Percentiles rank a stretch among this genome's conserved stretches.
Conservation (phyloP, 2,329 filamentous ascomycete genomes). For the Grosmannia penicillata region DNA sequence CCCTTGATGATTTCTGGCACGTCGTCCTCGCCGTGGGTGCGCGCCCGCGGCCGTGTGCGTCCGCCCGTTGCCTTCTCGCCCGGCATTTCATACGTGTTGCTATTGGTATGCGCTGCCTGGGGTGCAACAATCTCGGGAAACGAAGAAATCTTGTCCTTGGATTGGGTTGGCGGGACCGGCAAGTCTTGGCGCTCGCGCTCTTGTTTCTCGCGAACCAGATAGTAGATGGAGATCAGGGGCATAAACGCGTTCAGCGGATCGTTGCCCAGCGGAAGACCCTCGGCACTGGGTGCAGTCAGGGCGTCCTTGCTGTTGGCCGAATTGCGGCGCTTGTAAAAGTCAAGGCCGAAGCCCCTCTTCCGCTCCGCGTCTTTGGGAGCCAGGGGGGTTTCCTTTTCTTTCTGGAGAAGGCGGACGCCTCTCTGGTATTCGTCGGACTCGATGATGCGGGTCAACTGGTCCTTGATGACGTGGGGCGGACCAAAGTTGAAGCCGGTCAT, state of each 20-base stretch:
- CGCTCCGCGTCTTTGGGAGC: constrained; percentile 58
- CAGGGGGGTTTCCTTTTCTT: constrained; percentile 46
- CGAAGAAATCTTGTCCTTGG: constrained; percentile 26
- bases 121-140: constrained; percentile 68
- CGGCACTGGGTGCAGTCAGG: constrained; percentile 66
- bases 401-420: constrained; percentile 56
- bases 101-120: constrained; percentile 78
- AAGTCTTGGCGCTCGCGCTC: constrained; percentile 51
- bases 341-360: constrained; percentile 74
- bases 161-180: constrained; percentile 22
- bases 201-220: constrained; percentile 87
- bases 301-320: constrained; percentile 83
- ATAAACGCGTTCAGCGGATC: constrained; percentile 91
- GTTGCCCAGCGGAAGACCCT: constrained; percentile 65
- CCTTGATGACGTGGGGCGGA: constrained; percentile 64
- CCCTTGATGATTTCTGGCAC: constrained; percentile 51
- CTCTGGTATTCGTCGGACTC: constrained; percentile 90
- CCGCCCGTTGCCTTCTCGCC: constrained; percentile 79
- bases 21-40: constrained; percentile 93
- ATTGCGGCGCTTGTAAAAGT: constrained; percentile 92
- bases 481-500: constrained; percentile 99
- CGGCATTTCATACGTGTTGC: constrained; percentile 70
- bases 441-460: constrained; percentile 71
- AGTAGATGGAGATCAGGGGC: constrained; percentile 86
- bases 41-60: constrained; percentile 66